Base-by-base conservation (phyloP, 805 yeast genomes). In the Jamesozyma hellenica region DNA sequence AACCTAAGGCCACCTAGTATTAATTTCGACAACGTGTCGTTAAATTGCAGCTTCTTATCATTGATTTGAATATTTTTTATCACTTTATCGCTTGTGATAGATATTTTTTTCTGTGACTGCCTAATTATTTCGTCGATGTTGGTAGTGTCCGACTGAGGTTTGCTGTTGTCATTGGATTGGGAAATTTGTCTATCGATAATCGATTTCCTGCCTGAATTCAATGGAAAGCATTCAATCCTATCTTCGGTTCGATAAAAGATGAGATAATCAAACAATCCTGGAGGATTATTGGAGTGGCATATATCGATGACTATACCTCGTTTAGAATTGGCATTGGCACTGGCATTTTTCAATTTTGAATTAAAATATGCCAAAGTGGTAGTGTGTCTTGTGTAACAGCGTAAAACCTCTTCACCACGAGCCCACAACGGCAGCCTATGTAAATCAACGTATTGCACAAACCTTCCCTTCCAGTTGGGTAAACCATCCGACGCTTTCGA, bases 1-100 rank as follows among this genome's bases (percentile, higher is more conserved):
- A 64, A 41, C 29, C 66, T 52, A 32, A 67, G 49, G 31, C 68
- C 70, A 35, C 64, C 54, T 12, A 57, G 46, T 13, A 66, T 56
- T 41, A 64, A 48, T 33, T 53, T 53, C 4, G 68, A 64, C 19
- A 65, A 36, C 7, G 54, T 55, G 14, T 59, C 55, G 36, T 55
- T 49, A 39, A 60, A 56, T 19, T 51, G 55, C 16, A 50, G 34
- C 39, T 42, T 51, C 21, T 42, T 43, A 19, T 58, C 61, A 28
- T 49, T 52, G n/a, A 47, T 35, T 30, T 48, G 51, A 11, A 55
- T 42, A 33, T 42, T 49, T 19, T 45, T 43, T 18, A 43, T 38
- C 8, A 53, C 40, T 29, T 47, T 46, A 12, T 38, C 44, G 12
- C 39, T 45, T 8, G 44, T 45, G 8, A 32, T 36, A 2, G 41